Conservation (phyloP, 805 yeast genomes). For the Teunomyces tritomae region DNA sequence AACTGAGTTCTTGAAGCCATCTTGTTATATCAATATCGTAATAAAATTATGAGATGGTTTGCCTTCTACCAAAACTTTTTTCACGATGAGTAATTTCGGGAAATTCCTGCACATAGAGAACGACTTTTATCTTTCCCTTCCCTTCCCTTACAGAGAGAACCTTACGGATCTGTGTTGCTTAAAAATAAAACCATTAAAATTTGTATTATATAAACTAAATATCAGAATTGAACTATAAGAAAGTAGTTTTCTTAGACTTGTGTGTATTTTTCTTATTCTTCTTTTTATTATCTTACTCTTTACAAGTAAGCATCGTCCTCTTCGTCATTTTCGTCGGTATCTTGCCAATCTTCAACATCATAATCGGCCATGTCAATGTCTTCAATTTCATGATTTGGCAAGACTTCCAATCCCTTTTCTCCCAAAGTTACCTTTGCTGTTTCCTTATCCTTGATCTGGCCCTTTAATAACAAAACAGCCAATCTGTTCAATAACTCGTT, state of each 20-base stretch:
- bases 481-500: slow-evolving; percentile 79
- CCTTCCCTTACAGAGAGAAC: not conserved
- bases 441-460: slow-evolving; percentile 87
- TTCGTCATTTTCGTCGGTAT: slow-evolving; percentile 57
- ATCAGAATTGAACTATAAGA: not conserved
- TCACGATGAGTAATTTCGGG: slow-evolving; percentile 6
- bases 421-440: slow-evolving; percentile 61
- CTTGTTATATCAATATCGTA: not conserved
- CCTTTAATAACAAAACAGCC: slow-evolving; percentile 84
- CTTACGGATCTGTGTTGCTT: not conserved
- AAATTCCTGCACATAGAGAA: not conserved
- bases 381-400: slow-evolving; percentile 78
- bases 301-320: slow-evolving; percentile 22
- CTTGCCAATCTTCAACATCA: slow-evolving; percentile 59
- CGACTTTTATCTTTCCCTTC: not conserved
- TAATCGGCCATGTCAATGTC: slow-evolving; percentile 51
- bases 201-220: not conserved
- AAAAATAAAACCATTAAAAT: not conserved
- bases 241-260: no score
- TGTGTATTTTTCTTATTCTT: not conserved
- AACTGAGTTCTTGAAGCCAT: slow-evolving; percentile 51
- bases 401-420: slow-evolving; percentile 68
- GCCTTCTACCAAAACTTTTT: slow-evolving; percentile 3
- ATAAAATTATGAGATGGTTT: not conserved
- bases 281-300: not conserved